Percentiles rank a stretch among this genome's conserved stretches.
Conservation (phyloP, 2,329 filamentous ascomycete genomes). For the Ophiognomonia clavigignenti-juglandacearum region DNA sequence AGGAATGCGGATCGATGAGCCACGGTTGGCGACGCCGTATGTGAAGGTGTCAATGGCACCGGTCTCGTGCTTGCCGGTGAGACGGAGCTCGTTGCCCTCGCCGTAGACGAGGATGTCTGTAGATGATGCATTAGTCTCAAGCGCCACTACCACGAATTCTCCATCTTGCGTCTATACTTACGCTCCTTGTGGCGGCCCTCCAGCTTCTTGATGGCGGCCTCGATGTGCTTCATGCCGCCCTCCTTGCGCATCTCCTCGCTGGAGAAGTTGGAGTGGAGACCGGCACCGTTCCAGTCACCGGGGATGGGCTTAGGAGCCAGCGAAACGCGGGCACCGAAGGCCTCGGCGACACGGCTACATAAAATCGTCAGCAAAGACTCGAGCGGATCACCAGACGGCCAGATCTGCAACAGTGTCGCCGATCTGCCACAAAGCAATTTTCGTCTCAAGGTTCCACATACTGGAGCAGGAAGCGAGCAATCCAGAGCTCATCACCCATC, state of each 20-base stretch:
- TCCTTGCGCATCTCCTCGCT: constrained; percentile 83
- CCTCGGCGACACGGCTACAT: constrained; percentile 70
- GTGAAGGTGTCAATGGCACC: constrained; percentile 89
- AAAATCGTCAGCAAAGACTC: not conserved
- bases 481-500: constrained; percentile 92
- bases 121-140: too few species aligned
- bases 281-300: constrained; percentile 85
- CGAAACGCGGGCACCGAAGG: constrained; percentile 94
- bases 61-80: constrained; percentile 93
- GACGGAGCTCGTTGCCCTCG: constrained; percentile 90
- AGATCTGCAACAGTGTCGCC: too few species aligned
- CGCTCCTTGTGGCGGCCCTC: constrained; percentile 36
- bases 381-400: constrained; percentile 38
- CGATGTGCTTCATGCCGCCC: constrained; percentile 93
- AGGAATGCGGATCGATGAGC: constrained; percentile 88
- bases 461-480: constrained; percentile 81
- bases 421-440: too few species aligned
- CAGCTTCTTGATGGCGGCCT: constrained; percentile 78
- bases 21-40: constrained; percentile 94
- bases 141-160: constrained; percentile 24
- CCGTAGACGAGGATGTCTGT: constrained; percentile 34
- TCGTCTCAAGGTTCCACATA: constrained; percentile 10
- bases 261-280: constrained; percentile 91
- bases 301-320: constrained; percentile 80
- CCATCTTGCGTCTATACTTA: constrained; percentile 61